Percentiles rank a stretch among this genome's conserved stretches.
phyloP scores from a whole-genome alignment of 2,329 filamentous ascomycete species.

The Colletotrichum camelliae region DNA sequence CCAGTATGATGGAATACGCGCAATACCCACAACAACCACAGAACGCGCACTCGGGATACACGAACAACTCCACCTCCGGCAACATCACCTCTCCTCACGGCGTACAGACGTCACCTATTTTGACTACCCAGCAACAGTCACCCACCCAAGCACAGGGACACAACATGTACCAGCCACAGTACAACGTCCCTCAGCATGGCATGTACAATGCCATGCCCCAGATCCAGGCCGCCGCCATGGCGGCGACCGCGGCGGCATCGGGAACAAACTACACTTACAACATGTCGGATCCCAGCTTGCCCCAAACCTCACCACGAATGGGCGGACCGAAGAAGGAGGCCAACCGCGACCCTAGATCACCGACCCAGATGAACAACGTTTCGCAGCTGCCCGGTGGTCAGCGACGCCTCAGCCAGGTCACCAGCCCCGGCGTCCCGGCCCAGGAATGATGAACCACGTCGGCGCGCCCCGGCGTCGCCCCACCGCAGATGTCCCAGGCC shows the following conservation, averaged over 20 bases:
- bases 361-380: constrained; percentile 71
- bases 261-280: constrained; percentile 79
- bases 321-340: constrained; percentile 72
- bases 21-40: constrained; percentile 75
- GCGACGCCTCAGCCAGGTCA: constrained; percentile 78
- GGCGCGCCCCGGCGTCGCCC: constrained; percentile 52
- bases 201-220: constrained; percentile 87
- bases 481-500: constrained; percentile 65
- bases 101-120: constrained; percentile 79
- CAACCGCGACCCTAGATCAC: constrained; percentile 75
- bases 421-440: constrained; percentile 77
- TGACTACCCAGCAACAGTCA: constrained; percentile 77
- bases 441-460: constrained; percentile 77
- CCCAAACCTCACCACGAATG: constrained; percentile 80
- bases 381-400: constrained; percentile 61
- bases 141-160: constrained; percentile 65
- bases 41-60: constrained; percentile 69
- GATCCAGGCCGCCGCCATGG: constrained; percentile 92
- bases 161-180: constrained; percentile 82
- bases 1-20: constrained; percentile 75
- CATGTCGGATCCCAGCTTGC: constrained; percentile 71
- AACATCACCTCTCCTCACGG: constrained; percentile 75
- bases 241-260: constrained; percentile 86
- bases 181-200: constrained; percentile 73
- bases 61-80: constrained; percentile 59